Base-by-base conservation (phyloP, 177 flowering plant species). In the Telopea speciosissima region DNA sequence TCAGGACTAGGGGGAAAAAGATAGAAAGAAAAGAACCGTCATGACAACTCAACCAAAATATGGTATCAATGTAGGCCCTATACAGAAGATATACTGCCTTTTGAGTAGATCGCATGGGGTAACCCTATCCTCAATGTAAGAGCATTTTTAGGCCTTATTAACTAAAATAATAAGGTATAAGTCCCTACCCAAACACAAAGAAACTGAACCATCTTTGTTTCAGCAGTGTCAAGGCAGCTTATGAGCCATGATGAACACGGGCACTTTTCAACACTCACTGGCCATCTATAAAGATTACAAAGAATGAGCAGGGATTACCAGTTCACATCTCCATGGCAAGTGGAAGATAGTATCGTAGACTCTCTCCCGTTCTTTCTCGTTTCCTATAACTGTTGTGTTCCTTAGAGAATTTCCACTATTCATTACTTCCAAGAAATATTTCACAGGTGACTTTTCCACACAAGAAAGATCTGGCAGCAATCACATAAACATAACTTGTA, bases 241-340 rank as follows among this genome's bases (percentile, higher is more conserved):
- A 44, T 12, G 13, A 12, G 19, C 22, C 22, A 70, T 61, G 16
- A 7, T 62, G 31, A 42, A 36, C 40, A 67, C 23, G n/a, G 22
- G 22, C 22, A 56, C 65, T 24, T 69, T 19, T 8, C 64, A 40
- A 12, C 22, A 45, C n/a, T 59, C 60, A 60, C 70, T 28, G 24
- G n/a, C 19, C 58, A 59, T 42, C 11, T 28, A 49, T 19, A 17
- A 75, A 54, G 6, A 26, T 24, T n/a, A 63, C 3, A 22, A 42
- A 71, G 68, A 28, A 58, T 13, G 26, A 67, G 40, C 22, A 63
- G 62, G 68, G n/a, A 68, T 76, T 87, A 95, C 99, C 96, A 91
- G 77, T 85, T 95, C 99, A 82, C 98, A 93, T 79, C 99, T 89
- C 99, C 99, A 95, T 66, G 99, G 99, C 80, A 95, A 78, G 61